Conservation (phyloP, 1,139 yeast species). For the Scheffersomyces segobiensis region DNA sequence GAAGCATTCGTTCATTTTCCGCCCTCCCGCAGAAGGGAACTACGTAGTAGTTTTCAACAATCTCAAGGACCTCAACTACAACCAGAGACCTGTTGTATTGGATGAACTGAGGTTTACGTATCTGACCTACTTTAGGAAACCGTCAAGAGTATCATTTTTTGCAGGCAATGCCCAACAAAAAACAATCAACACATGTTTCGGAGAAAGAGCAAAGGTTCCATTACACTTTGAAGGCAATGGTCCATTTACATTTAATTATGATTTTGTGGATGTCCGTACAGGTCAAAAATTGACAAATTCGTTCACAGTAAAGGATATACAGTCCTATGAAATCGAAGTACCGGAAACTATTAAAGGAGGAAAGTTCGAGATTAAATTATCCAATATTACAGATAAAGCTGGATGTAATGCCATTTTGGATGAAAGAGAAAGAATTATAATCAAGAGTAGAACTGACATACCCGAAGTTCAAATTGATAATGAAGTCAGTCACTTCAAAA, state of each 20-base stretch:
- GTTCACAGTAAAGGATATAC: conserved; percentile 44
- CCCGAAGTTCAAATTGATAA: conserved; percentile 9
- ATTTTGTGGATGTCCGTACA: conserved; percentile 38
- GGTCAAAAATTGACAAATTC: conserved; percentile 46
- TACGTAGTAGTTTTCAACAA: conserved; percentile 70
- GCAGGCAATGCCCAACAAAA: conserved; percentile 11
- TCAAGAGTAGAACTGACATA: conserved; percentile 23
- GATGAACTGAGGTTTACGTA: conserved; percentile 42
- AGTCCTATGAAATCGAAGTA: conserved; percentile 46
- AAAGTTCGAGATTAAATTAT: conserved; percentile 59
- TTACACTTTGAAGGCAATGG: conserved; percentile 71
- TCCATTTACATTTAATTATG: conserved; percentile 71
- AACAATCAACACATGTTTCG: conserved; percentile 39
- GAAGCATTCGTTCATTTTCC: conserved; percentile 55
- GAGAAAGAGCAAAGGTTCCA: conserved; percentile 42
- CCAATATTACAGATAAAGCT: conserved; percentile 67
- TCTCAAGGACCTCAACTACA: conserved; percentile 57
- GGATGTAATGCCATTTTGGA: conserved; percentile 62
- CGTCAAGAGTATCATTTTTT: conserved; percentile 43
- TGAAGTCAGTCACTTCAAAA: conserved; percentile 17
- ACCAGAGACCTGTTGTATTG: conserved; percentile 29
- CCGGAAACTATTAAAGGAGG: conserved; percentile 68
- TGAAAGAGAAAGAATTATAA: conserved; percentile 40
- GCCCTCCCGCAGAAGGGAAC: conserved; percentile 79
- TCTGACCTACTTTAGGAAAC: conserved; percentile 52